Evolutionary conservation across 1,284 basidiomycete species (phyloP).

Genomic region (Cystobasidium slooffiae): DNA sequence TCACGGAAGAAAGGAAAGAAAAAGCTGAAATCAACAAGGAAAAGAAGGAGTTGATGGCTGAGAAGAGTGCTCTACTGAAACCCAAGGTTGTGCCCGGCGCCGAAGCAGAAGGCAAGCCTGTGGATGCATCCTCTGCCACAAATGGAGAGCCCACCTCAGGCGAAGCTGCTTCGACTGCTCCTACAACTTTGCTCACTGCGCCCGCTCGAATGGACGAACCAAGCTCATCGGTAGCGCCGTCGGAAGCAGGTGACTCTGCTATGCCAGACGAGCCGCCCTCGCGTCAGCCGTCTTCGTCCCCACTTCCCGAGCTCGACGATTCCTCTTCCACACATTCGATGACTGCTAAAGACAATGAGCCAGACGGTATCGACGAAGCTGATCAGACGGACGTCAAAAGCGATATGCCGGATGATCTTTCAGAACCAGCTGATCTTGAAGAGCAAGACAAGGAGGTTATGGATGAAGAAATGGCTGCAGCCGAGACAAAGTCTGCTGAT

Average conservation of each 20-base stretch:
- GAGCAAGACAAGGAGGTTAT: background rate
- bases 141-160: background rate
- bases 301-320: conserved; percentile 32
- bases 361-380: background rate
- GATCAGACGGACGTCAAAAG: conserved; percentile 10
- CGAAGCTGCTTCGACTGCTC: background rate
- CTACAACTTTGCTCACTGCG: background rate
- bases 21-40: conserved; percentile 90
- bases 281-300: conserved; percentile 31
- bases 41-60: conserved; percentile 79
- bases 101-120: conserved; percentile 1
- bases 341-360: conserved; percentile 13
- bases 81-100: background rate
- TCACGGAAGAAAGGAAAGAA: conserved; percentile 92
- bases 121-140: background rate
- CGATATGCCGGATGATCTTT: conserved; percentile 8
- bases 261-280: conserved; percentile 35
- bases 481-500: background rate
- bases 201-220: conserved; percentile 7
- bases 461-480: conserved; percentile 16
- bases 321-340: conserved; percentile 17
- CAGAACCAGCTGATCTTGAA: conserved; percentile 5
- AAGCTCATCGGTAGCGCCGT: conserved; percentile 22
- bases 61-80: conserved; percentile 7
- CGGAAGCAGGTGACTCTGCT: conserved; percentile 35